A percentile compares a stretch with the other conserved stretches of the same genome.
Conservation (phyloP, 768 basidiomycete genomes). For the Panaeolus cyanescens region DNA sequence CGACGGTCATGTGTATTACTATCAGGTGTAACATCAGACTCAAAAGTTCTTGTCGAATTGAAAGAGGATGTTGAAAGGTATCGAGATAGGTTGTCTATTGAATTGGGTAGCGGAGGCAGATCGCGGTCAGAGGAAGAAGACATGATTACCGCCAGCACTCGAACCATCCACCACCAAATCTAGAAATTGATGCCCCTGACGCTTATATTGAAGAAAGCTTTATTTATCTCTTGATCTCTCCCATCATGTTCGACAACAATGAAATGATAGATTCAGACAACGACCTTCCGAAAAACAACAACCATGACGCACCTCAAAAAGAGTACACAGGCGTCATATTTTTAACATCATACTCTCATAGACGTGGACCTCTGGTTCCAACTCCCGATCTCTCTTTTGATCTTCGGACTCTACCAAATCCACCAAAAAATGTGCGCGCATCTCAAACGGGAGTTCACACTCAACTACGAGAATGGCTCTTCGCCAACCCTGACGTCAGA, state of each 20-base stretch:
- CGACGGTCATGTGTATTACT: not conserved
- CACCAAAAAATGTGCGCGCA: slow-evolving; percentile 24
- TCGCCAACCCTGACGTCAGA: slow-evolving; percentile 17
- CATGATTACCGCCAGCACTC: slow-evolving; percentile 2
- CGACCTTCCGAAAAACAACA: slow-evolving; percentile 10
- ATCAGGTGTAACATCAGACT: not conserved
- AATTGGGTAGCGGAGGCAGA: slow-evolving; percentile 11
- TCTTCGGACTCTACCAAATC: slow-evolving; percentile 25
- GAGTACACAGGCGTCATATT: slow-evolving; percentile 18
- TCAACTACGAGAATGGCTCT: slow-evolving; percentile 21
- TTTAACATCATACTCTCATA: slow-evolving; percentile 25
- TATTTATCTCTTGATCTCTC: not conserved
- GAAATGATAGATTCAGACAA: not conserved
- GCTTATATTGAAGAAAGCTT: slow-evolving; percentile 1
- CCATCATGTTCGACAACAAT: not conserved
- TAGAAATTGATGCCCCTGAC: not conserved
- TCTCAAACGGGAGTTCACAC: slow-evolving; percentile 24
- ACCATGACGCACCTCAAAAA: slow-evolving; percentile 6
- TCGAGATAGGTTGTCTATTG: not conserved
- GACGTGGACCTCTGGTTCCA: slow-evolving; percentile 21
- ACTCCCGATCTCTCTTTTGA: slow-evolving; percentile 23
- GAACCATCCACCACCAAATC: not conserved
- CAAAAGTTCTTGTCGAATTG: not conserved
- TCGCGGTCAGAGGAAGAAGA: slow-evolving; percentile 9
- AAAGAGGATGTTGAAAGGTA: not conserved